Conservation (phyloP, 1,139 yeast genomes). For the Entelexis sorbosivorans region DNA sequence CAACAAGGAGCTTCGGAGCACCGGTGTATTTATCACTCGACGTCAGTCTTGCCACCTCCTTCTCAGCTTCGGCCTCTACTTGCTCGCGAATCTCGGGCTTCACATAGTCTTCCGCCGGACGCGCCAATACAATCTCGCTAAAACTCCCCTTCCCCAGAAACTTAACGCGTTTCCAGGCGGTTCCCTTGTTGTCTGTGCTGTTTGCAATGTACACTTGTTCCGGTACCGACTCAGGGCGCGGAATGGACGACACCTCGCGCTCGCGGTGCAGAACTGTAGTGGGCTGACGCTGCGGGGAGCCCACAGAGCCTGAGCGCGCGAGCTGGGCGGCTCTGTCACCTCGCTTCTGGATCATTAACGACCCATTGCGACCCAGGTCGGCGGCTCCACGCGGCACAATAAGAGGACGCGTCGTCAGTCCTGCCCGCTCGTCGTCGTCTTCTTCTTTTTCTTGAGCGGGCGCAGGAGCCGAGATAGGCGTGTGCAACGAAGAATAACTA, state of each 20-base stretch:
- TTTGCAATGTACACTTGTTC: constrained; percentile 23
- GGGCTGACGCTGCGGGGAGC: constrained; percentile 21
- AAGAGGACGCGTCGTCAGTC: not conserved
- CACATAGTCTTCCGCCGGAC: constrained; percentile 27
- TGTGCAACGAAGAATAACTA: not conserved
- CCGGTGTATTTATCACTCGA: not conserved
- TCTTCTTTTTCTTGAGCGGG: not conserved
- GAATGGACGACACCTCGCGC: constrained; percentile 5
- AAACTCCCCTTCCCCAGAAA: constrained; percentile 35
- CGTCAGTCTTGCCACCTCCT: constrained; percentile 7
- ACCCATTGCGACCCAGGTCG: constrained; percentile 2
- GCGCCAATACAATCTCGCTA: constrained; percentile 32
- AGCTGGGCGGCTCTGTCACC: constrained; percentile 11
- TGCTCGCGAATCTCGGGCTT: constrained; percentile 22
- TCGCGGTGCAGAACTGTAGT: constrained; percentile 21
- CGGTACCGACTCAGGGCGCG: constrained; percentile 14
- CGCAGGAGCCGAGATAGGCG: not conserved
- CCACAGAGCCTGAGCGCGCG: constrained; percentile 20
- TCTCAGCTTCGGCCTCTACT: constrained; percentile 28
- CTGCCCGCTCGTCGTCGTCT: not conserved
- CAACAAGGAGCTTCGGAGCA: constrained; percentile 27
- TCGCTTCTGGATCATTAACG: constrained; percentile 19
- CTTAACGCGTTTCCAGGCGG: constrained; percentile 30
- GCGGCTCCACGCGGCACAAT: not conserved
- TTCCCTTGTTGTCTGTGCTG: constrained; percentile 14